phyloP scores from a whole-genome alignment of 2,329 filamentous ascomycete species.

The Fusarium foetens region DNA sequence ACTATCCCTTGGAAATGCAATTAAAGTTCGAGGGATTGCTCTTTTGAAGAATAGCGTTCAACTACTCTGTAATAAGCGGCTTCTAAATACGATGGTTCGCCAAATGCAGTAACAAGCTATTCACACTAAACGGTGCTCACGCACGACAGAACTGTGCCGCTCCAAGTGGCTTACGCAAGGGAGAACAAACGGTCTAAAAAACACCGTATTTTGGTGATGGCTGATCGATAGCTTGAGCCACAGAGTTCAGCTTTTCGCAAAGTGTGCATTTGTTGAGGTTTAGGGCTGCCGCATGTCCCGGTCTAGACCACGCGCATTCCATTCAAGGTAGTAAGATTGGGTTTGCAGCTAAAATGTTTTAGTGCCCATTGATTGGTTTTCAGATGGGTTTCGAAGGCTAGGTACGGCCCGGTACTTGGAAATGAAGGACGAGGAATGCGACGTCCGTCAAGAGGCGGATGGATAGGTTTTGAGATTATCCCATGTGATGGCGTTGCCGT shows the following conservation, averaged over 20 bases:
- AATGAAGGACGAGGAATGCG: neutral
- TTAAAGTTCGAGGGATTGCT: neutral
- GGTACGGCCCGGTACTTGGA: constrained; percentile 12
- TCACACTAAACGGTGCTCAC: neutral
- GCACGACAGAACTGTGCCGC: constrained; percentile 1
- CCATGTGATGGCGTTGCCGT: neutral
- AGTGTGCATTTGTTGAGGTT: neutral
- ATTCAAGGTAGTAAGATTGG: neutral
- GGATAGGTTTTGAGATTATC: neutral
- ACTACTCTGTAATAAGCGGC: neutral
- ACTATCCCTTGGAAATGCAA: neutral
- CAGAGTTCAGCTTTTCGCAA: neutral
- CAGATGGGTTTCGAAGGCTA: neutral
- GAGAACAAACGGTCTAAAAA: neutral
- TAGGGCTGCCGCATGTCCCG: neutral
- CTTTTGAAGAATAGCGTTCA: neutral
- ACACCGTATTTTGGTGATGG: neutral
- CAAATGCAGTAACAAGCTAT: neutral
- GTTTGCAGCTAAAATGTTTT: neutral
- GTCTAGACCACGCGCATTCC: constrained; percentile 11
- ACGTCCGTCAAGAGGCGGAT: neutral
- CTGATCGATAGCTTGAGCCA: constrained; percentile 1
- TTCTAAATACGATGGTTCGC: neutral
- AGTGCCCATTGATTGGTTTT: neutral
- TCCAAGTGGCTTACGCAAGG: neutral